Evolutionary conservation across 805 yeast species (phyloP).

Genomic region (Zygosaccharomyces kombuchaensis): DNA sequence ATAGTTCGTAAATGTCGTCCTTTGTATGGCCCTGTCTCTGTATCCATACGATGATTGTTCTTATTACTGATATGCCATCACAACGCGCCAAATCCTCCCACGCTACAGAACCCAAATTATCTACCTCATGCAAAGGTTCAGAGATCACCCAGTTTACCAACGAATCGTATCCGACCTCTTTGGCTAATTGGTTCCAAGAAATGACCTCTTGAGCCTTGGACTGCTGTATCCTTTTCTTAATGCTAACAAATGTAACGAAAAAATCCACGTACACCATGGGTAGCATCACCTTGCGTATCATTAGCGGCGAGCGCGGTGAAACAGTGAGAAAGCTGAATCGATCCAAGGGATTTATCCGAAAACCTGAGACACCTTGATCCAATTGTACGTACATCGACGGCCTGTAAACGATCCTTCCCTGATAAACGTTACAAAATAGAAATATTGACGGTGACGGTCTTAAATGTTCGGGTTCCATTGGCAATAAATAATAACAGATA

Average conservation of each 20-base stretch:
- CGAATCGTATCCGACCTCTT: slow-evolving; percentile 16
- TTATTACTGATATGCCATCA: slow-evolving; percentile 18
- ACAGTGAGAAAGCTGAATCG: slow-evolving; percentile 53
- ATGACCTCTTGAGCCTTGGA: slow-evolving; percentile 12
- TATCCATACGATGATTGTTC: slow-evolving; percentile 25
- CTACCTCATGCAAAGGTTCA: slow-evolving; percentile 17
- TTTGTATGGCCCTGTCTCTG: slow-evolving; percentile 19
- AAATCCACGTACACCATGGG: slow-evolving; percentile 22
- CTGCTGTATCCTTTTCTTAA: slow-evolving; percentile 16
- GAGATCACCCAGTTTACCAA: slow-evolving; percentile 12
- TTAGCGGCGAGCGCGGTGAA: slow-evolving; percentile 83
- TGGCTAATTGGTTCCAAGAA: slow-evolving; percentile 21
- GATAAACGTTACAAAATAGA: slow-evolving; percentile 9
- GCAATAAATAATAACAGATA: slow-evolving; percentile 22
- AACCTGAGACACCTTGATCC: slow-evolving; percentile 19
- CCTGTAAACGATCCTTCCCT: slow-evolving; percentile 14
- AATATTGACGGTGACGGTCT: slow-evolving; percentile 10
- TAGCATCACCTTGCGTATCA: slow-evolving; percentile 57
- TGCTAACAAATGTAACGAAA: slow-evolving; percentile 15
- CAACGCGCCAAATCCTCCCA: slow-evolving; percentile 20
- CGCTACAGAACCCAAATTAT: slow-evolving; percentile 9
- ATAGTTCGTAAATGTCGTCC: slow-evolving; percentile 17
- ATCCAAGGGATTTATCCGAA: slow-evolving; percentile 30
- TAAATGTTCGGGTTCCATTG: slow-evolving; percentile 16
- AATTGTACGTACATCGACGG: slow-evolving; percentile 22